Percentiles rank a stretch among this genome's conserved stretches.
Conservation (phyloP, 257 asterid species). For the Capsicum chinense region DNA sequence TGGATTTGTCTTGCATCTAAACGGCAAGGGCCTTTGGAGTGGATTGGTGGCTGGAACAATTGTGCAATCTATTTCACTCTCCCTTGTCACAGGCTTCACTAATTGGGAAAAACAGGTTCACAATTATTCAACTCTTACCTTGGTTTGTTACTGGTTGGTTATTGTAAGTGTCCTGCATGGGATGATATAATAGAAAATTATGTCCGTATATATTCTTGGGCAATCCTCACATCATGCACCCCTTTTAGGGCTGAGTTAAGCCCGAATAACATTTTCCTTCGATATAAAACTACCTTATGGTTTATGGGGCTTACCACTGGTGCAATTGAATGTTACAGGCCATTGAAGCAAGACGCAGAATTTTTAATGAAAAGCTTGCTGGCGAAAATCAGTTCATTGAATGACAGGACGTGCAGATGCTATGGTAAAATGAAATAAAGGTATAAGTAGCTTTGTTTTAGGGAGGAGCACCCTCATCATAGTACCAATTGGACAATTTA, state of each 20-base stretch:
- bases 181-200: background rate
- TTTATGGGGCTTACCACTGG: background rate
- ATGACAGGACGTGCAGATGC: background rate
- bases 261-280: background rate
- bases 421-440: background rate
- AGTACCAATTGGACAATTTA: background rate
- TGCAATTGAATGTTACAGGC: slow-evolving; percentile 45
- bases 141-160: background rate
- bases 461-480: background rate
- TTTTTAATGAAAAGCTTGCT: slow-evolving; percentile 40
- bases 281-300: background rate
- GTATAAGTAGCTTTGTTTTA: background rate
- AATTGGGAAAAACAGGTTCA: slow-evolving; percentile 79
- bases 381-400: slow-evolving; percentile 17
- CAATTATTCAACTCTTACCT: background rate
- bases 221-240: background rate
- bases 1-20: slow-evolving; percentile 63
- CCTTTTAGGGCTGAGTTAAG: background rate
- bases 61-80: slow-evolving; percentile 54
- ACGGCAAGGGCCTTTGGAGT: slow-evolving; percentile 73
- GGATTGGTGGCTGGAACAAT: slow-evolving; percentile 72
- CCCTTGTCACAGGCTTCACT: slow-evolving; percentile 57
- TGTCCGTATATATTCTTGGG: background rate
- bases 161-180: background rate
- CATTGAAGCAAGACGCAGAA: slow-evolving; percentile 49